Base-by-base conservation (phyloP, 1,284 basidiomycete species). In the Cryptococcus depauperatus region DNA sequence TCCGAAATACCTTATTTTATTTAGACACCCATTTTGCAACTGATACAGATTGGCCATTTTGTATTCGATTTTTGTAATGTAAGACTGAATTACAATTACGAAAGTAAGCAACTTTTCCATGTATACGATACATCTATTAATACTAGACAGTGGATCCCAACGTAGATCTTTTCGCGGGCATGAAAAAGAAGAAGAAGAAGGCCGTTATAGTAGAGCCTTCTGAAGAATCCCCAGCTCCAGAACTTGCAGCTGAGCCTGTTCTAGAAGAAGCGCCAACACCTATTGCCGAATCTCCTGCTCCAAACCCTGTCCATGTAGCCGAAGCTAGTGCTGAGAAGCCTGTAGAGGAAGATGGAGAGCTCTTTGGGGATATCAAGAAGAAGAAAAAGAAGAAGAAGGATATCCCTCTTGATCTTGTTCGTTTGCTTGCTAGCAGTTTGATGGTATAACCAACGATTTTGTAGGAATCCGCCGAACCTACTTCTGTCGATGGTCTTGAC, bases 331-430 rank as follows among this genome's bases (percentile, higher is more conserved):
- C 41, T 1, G 61, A 59, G 30, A 51, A 48, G 43, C 54, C 61
- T 8, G 60, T 58, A 3, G 59, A 58, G 47, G 63, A 60, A 37
- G 52, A 48, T 9, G 58, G 56, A 21, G 54, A 71, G 46, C 49
- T 75, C 66, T 76, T 76, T 47, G 74, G 70, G 37, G 74, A 76
- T 55, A 58, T 76, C 58, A 76, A 76, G 68, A 75, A 75, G 71
- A 76, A 76, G 67, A 72, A 70, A 59, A 71, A 71, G 60, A 71
- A 72, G 66, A 70, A 70, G 57, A 71, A 72, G 70, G 66, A 68
- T 33, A 64, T 69, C 33, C 62, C 64, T 33, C 57, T 67, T 41
- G 69, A 71, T 44, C 54, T 69, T 47, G 69, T 68, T 46, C 21
- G 61, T 16, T 18, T 6, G 22, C 11, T 13, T 19, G 9, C 21